phyloP scores from a whole-genome alignment of 331 rosid species.

The Malus hybrid region DNA sequence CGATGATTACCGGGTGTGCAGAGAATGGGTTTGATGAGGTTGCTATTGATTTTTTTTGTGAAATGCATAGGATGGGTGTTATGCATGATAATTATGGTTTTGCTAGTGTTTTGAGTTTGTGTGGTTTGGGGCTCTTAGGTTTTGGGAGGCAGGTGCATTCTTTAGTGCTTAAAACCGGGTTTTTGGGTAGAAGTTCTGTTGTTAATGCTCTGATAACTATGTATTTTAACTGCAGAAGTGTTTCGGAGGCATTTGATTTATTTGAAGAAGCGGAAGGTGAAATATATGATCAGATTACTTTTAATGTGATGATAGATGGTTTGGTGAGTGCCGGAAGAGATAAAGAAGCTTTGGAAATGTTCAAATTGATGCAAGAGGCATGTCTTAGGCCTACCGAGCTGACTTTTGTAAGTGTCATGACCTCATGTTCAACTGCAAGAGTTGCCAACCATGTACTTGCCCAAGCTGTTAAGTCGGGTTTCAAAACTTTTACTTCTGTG shows the following conservation, averaged over 20 bases:
- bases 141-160: constrained; percentile 67
- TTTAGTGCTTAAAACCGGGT: constrained; percentile 41
- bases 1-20: constrained; percentile 51
- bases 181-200: constrained; percentile 46
- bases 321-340: constrained; percentile 37
- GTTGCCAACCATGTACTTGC: constrained; percentile 53
- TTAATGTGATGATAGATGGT: constrained; percentile 75
- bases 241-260: constrained; percentile 39
- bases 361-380: constrained; percentile 46
- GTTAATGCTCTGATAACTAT: constrained; percentile 57
- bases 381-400: constrained; percentile 43
- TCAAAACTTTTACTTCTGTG: constrained; percentile 42
- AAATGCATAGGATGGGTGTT: constrained; percentile 43
- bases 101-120: constrained; percentile 55
- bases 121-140: constrained; percentile 32
- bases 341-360: constrained; percentile 48
- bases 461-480: constrained; percentile 50
- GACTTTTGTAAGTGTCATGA: constrained; percentile 69
- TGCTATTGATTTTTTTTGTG: constrained; percentile 40
- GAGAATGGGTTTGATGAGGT: constrained; percentile 25
- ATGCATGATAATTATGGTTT: constrained; percentile 50
- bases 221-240: constrained; percentile 48
- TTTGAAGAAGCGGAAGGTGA: constrained; percentile 41
- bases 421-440: constrained; percentile 40
- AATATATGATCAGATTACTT: constrained; percentile 46